These are phyloP conservation scores for Aspergillus tamarii DNA, from an alignment of 2,329 filamentous ascomycete species.

Conservation along the genomic window DNA sequence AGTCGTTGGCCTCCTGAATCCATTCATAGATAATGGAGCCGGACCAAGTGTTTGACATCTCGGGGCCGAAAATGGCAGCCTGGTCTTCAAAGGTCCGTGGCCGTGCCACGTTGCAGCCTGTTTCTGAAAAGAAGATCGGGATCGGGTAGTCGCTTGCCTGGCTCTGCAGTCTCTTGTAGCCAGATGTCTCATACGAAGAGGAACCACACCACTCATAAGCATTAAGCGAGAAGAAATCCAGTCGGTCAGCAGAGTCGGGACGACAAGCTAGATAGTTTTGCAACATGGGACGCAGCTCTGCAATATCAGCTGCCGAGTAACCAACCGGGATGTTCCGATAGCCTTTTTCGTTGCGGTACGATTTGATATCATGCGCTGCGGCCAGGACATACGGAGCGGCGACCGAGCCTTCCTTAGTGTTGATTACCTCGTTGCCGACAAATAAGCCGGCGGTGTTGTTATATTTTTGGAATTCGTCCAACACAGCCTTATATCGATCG, in stretches of 20 bases:
- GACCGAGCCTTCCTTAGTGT: slow-evolving; percentile 52
- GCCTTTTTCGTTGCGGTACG: slow-evolving; percentile 72
- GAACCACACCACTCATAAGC: slow-evolving; percentile 79
- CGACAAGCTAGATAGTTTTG: slow-evolving; percentile 80
- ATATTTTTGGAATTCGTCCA: slow-evolving; percentile 77
- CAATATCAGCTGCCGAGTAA: slow-evolving; percentile 85
- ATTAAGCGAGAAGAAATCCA: slow-evolving; percentile 86
- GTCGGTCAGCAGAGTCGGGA: slow-evolving; percentile 63
- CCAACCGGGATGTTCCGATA: slow-evolving; percentile 84
- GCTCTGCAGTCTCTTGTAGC: slow-evolving; percentile 69
- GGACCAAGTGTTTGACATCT: slow-evolving; percentile 73
- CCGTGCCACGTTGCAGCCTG: slow-evolving; percentile 69
- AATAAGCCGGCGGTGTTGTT: slow-evolving; percentile 84
- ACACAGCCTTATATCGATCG: slow-evolving; percentile 68
- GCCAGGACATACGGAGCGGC: slow-evolving; percentile 84
- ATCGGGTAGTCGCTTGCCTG: slow-evolving; percentile 73
- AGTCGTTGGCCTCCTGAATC: slow-evolving; percentile 82
- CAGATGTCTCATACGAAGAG: slow-evolving; percentile 61
- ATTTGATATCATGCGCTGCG: slow-evolving; percentile 79
- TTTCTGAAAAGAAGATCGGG: slow-evolving; percentile 90
- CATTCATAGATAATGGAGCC: slow-evolving; percentile 88
- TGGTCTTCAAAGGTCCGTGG: slow-evolving; percentile 63
- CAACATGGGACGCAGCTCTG: slow-evolving; percentile 66
- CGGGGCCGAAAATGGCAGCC: slow-evolving; percentile 70
- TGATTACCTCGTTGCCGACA: slow-evolving; percentile 82